Percentiles rank a stretch among this genome's conserved stretches.
Conservation (phyloP, 305 asterid species). For the Fraxinus dipetala region DNA sequence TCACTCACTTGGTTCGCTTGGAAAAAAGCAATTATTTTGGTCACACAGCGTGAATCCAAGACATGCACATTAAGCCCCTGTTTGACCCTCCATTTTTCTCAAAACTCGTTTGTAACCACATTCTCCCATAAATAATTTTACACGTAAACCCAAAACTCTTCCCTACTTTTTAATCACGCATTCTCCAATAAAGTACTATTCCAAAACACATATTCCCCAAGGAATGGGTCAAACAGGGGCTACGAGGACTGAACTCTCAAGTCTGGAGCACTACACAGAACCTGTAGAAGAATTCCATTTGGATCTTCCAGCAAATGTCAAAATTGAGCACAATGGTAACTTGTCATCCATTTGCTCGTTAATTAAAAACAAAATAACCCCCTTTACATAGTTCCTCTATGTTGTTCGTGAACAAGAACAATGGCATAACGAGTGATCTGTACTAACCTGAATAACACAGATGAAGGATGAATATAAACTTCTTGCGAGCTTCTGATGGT, state of each 20-base stretch:
- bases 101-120: background rate
- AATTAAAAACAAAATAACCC: background rate
- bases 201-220: background rate
- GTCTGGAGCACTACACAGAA: background rate
- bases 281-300: background rate
- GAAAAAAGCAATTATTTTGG: background rate
- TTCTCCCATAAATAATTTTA: too few species aligned
- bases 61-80: background rate
- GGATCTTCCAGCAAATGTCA: background rate
- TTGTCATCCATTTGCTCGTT: background rate
- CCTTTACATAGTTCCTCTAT: background rate
- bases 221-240: background rate
- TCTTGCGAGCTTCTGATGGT: slow-evolving; percentile 88
- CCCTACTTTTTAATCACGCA: background rate
- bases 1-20: background rate
- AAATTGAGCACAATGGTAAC: background rate
- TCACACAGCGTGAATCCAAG: background rate
- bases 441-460: slow-evolving; percentile 84
- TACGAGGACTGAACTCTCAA: background rate
- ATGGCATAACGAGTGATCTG: background rate
- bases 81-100: background rate
- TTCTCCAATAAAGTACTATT: background rate
- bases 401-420: slow-evolving; percentile 5
- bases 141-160: background rate
- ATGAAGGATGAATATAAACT: slow-evolving; percentile 92